Evolutionary conservation across 768 basidiomycete species (phyloP).

Genomic region (Tricholoma saponaceum): DNA sequence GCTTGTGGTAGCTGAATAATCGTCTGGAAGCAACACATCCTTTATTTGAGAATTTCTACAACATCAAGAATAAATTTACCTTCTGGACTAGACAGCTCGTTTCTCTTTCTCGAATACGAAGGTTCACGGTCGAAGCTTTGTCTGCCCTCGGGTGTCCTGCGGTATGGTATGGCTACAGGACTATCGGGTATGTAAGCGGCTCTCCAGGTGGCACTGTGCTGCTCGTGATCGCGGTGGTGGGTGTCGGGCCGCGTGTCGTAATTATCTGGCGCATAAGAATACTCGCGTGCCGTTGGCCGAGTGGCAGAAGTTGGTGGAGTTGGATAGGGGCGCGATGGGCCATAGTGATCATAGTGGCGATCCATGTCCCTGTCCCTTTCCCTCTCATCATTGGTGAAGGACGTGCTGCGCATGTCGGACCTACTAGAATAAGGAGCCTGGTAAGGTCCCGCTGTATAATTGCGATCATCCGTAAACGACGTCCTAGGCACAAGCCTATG

Average conservation of each 20-base stretch:
- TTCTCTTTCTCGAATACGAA: constrained; percentile 10
- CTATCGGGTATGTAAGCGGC: constrained; percentile 15
- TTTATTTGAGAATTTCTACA: neutral
- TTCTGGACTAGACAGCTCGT: constrained; percentile 5
- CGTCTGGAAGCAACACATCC: constrained; percentile 6
- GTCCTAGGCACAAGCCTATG: neutral
- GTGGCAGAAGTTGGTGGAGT: constrained; percentile 15
- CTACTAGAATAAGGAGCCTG: constrained; percentile 13
- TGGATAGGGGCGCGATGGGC: constrained; percentile 11
- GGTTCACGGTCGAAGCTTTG: constrained; percentile 12
- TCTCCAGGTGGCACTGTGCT: constrained; percentile 14
- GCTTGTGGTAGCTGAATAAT: constrained; percentile 11
- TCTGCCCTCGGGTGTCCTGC: constrained; percentile 13
- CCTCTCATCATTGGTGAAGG: constrained; percentile 21
- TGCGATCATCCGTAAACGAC: neutral
- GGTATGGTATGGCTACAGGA: constrained; percentile 5
- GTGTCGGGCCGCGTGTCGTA: constrained; percentile 1
- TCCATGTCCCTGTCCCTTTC: constrained; percentile 3
- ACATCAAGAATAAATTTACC: constrained; percentile 4
- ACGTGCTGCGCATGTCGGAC: constrained; percentile 19
- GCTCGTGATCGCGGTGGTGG: constrained; percentile 9
- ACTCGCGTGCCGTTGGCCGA: constrained; percentile 12
- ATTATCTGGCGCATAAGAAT: constrained; percentile 2
- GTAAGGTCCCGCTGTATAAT: constrained; percentile 1
- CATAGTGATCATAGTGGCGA: constrained; percentile 6